Evolutionary conservation across 192 early-diverging fungal genomes (phyloP), one percentile per base, ranked within the genome.

Genomic region (Entophlyctis helioformis): DNA sequence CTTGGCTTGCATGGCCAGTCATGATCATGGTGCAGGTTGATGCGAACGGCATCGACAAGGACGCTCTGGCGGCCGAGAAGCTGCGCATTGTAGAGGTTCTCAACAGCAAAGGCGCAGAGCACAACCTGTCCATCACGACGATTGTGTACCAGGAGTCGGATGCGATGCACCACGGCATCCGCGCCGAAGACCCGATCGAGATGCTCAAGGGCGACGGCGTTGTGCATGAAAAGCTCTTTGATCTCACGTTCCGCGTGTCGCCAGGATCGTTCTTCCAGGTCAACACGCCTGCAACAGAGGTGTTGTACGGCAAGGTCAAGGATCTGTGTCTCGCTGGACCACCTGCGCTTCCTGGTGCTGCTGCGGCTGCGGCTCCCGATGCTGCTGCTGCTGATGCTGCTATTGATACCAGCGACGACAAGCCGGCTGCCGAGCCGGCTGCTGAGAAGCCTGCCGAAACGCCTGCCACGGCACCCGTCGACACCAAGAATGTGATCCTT

Each of bases 211-310:
- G 86, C 9, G 46, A 61, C 8, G 67, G 66, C 23, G 56, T 62
- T 25, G 59, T 85, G 1, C 63, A 82, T 44, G 86, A 88, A 60
- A 61, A 70, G 7, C 37, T 88, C 6, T 51, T 83, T 28, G 82
- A 76, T 33, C 20, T 11, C 35, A 69, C 66, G 16, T 87, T 88
- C 53, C 66, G 74, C 19, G 71, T 88, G 15, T 86, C 84, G 1
- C 78, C 80, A 21, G 72, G 57, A 27, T 64, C 86, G 0, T 86
- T 88, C 51, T 88, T 88, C 67, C 86, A 86, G 63, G 66, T 84
- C 45, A 88, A 88, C 53, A 79, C 83, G 13, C 57, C 57, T 25
- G 82, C 72, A 9, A 76, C 84, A 7, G 76, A 86, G 47, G 26
- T 71, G 2, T 56, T 88, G 31, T 88, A 86, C 56, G 37, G 57